Conservation (phyloP, 768 basidiomycete species). For the Lactifluus pinguis region DNA sequence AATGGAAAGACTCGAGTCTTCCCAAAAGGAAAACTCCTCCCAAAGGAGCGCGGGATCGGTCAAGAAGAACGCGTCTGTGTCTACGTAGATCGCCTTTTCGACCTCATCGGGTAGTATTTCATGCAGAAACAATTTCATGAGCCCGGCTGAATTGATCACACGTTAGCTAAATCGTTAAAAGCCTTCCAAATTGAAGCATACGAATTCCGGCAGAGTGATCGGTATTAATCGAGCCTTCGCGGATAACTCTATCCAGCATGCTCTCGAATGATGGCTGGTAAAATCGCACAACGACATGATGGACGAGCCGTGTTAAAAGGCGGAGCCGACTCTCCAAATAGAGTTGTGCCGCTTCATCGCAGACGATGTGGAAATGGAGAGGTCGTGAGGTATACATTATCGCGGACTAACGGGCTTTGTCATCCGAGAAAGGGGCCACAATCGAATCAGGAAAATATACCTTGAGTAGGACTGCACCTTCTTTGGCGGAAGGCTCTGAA, state of each 20-base stretch:
- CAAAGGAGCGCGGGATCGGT: conserved; percentile 39
- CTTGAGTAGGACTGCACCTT: conserved; percentile 19
- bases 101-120: conserved; percentile 38
- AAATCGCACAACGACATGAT: conserved; percentile 33
- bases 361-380: conserved; percentile 36
- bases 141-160: conserved; percentile 29
- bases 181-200: conserved; percentile 25
- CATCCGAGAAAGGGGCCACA: neutral
- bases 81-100: conserved; percentile 39
- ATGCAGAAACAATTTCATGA: conserved; percentile 47
- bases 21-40: conserved; percentile 31
- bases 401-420: conserved; percentile 25
- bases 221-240: conserved; percentile 37
- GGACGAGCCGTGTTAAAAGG: conserved; percentile 31
- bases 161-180: neutral
- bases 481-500: conserved; percentile 11
- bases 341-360: conserved; percentile 34
- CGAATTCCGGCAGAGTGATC: conserved; percentile 42
- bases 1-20: conserved; percentile 29
- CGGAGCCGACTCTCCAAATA: conserved; percentile 32
- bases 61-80: conserved; percentile 45
- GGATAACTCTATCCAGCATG: conserved; percentile 36
- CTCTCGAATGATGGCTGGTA: conserved; percentile 33
- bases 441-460: neutral
- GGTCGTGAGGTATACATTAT: conserved; percentile 33